Percentiles rank a stretch among this genome's conserved stretches.
phyloP scores from a whole-genome alignment of 352 stramenopile genomes.

The Phytophthora meadii region DNA sequence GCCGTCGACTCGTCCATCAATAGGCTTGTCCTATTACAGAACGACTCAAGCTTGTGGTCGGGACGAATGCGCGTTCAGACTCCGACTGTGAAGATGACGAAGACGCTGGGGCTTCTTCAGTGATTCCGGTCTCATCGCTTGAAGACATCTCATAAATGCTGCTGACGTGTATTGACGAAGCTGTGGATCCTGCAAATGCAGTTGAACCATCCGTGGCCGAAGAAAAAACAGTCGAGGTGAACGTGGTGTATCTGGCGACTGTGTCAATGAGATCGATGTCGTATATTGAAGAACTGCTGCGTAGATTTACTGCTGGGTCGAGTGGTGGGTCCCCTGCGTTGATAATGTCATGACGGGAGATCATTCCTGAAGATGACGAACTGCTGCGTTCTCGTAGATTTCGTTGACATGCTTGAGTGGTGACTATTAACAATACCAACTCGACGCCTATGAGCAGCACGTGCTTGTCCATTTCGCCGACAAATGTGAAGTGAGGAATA shows the following conservation, averaged over 20 bases:
- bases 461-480: slow-evolving; percentile 22
- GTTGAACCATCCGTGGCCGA: too few relatives aligned
- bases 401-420: slow-evolving; percentile 5
- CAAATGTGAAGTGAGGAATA: slow-evolving; percentile 26
- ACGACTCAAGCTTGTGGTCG: slow-evolving; percentile 4
- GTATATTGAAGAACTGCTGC: slow-evolving; percentile 8
- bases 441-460: slow-evolving; percentile 4
- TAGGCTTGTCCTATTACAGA: neutral
- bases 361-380: slow-evolving; percentile 3
- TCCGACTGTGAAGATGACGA: neutral
- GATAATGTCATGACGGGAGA: neutral
- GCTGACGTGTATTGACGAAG: neutral
- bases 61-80: neutral
- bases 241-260: neutral
- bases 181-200: too few relatives aligned
- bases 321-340: slow-evolving; percentile 6
- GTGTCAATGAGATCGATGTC: neutral
- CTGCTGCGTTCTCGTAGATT: slow-evolving; percentile 8
- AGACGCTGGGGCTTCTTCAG: neutral
- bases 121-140: neutral
- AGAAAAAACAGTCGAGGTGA: neutral
- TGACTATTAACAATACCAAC: slow-evolving; percentile 10
- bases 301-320: neutral
- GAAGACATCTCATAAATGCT: neutral
- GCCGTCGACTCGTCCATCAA: too few relatives aligned